Evolutionary conservation across 2,329 filamentous ascomycete genomes (phyloP).

Genomic region (Erysiphe neolycopersici): DNA sequence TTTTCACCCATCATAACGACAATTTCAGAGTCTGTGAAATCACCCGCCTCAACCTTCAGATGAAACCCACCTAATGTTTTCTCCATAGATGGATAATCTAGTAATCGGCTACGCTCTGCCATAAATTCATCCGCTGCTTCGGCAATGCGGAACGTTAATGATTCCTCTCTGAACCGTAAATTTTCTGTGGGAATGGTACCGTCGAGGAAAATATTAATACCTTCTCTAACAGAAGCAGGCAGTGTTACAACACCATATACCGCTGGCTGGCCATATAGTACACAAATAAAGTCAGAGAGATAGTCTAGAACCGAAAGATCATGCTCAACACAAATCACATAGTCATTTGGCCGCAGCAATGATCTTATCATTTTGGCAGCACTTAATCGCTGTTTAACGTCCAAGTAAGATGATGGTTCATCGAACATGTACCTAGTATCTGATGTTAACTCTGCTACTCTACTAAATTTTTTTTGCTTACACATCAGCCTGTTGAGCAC

Average conservation of each 20-base stretch:
- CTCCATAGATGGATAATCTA: conserved; percentile 70
- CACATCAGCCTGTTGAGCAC: conserved; percentile 86
- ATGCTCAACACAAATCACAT: conserved; percentile 97
- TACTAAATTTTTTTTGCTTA: conserved; percentile 15
- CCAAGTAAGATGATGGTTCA: conserved; percentile 93
- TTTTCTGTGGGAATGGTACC: conserved; percentile 97
- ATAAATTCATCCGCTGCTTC: conserved; percentile 76
- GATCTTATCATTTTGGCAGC: conserved; percentile 83
- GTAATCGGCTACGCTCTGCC: conserved; percentile 59
- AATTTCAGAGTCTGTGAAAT: conserved; percentile 95
- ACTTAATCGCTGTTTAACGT: conserved; percentile 95
- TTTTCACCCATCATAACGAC: conserved; percentile 99
- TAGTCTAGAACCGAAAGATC: conserved; percentile 97
- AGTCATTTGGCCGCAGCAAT: conserved; percentile 67
- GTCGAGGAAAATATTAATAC: conserved; percentile 97
- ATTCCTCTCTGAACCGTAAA: conserved; percentile 91
- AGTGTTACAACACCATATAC: conserved; percentile 95
- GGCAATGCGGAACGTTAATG: conserved; percentile 77
- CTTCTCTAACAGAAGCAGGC: conserved; percentile 86
- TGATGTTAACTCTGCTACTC: conserved; percentile 1
- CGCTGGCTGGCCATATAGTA: conserved; percentile 84
- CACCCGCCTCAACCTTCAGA: conserved; percentile 52
- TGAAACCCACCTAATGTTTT: conserved; percentile 82
- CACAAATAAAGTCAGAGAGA: conserved; percentile 93
- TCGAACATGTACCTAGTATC: conserved; percentile 74